Evolutionary conservation across 176 grass and related monocot species (phyloP).

Genomic region (Triticum dicoccoides): DNA sequence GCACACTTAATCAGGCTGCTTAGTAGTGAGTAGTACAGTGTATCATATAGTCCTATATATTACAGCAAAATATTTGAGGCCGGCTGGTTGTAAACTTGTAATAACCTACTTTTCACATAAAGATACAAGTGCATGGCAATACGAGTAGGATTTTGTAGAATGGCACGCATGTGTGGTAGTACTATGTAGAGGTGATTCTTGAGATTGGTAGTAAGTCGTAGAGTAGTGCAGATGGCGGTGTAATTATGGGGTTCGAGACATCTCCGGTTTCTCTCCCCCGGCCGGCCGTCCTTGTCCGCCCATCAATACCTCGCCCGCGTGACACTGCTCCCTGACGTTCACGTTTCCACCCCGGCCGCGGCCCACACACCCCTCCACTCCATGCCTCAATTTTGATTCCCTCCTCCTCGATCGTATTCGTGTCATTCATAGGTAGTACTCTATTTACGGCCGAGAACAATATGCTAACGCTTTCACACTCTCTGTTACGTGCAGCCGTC

Average conservation of each 20-base stretch:
- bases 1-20: not conserved
- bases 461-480: not conserved
- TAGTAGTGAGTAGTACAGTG: not conserved
- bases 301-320: slow-evolving; percentile 41
- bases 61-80: not conserved
- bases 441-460: slow-evolving; percentile 14
- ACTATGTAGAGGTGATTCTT: not conserved
- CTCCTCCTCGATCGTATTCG: slow-evolving; percentile 9
- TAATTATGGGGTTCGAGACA: slow-evolving; percentile 32
- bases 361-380: not conserved
- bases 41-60: not conserved
- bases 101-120: not conserved
- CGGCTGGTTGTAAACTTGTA: not conserved
- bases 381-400: slow-evolving; percentile 23
- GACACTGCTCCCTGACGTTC: slow-evolving; percentile 34
- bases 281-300: slow-evolving; percentile 27
- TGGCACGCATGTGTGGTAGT: not conserved
- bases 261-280: slow-evolving; percentile 22
- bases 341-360: slow-evolving; percentile 6
- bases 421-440: not conserved
- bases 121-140: not conserved
- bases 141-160: not conserved
- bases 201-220: not conserved
- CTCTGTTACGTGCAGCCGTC: slow-evolving; percentile 25
- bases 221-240: not conserved